Percentiles rank a stretch among this genome's conserved stretches.
These are phyloP conservation scores for Penicillium argentinense DNA, from an alignment of 495 filamentous ascomycete species.

Conservation along the genomic window DNA sequence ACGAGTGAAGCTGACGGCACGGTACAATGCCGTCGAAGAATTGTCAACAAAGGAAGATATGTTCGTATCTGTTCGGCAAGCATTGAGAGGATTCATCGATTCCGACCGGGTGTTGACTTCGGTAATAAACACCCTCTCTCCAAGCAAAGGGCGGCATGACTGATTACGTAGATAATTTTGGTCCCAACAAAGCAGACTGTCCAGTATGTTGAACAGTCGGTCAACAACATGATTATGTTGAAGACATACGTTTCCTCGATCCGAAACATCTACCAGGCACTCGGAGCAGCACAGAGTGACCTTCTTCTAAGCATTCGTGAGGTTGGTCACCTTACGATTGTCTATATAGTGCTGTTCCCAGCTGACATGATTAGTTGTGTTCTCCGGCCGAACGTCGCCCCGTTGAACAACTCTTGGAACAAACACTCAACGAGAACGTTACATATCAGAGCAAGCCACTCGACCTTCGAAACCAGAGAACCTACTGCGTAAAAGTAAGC, in stretches of 20 bases:
- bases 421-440: constrained; percentile 78
- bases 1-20: constrained; percentile 54
- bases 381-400: constrained; percentile 56
- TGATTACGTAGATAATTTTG: constrained; percentile 59
- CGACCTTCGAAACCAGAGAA: constrained; percentile 86
- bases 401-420: constrained; percentile 63
- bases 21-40: constrained; percentile 85
- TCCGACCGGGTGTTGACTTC: constrained; percentile 40
- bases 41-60: constrained; percentile 82
- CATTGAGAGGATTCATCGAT: constrained; percentile 69
- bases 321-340: constrained; percentile 30
- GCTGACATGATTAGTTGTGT: constrained; percentile 53
- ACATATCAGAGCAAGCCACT: constrained; percentile 76
- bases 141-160: not conserved
- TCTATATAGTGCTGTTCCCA: not conserved
- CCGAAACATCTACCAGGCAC: constrained; percentile 63
- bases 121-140: constrained; percentile 1
- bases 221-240: constrained; percentile 85
- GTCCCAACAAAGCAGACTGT: constrained; percentile 65
- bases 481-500: constrained; percentile 82
- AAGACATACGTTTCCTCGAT: constrained; percentile 76
- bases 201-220: constrained; percentile 69
- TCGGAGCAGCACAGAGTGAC: constrained; percentile 63
- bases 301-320: constrained; percentile 66
- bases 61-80: constrained; percentile 74